Conservation (phyloP, 164 flowering plant genomes). For the Macadamia integrifolia region DNA sequence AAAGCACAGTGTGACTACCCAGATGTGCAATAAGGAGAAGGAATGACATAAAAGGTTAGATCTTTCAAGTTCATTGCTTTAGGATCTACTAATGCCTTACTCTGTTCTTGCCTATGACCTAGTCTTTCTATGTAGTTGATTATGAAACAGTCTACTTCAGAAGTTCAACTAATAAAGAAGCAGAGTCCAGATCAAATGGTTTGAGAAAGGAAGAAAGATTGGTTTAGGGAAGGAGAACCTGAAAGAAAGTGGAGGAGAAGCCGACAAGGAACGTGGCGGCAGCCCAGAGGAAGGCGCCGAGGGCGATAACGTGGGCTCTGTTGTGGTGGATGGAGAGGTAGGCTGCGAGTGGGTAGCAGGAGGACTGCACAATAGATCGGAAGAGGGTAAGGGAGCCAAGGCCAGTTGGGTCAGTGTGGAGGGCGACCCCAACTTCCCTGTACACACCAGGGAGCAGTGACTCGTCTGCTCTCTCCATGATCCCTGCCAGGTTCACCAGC, state of each 20-base stretch:
- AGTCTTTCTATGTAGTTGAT: no score
- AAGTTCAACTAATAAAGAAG: no score
- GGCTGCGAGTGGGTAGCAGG: slow-evolving; percentile 72
- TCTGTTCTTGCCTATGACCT: no score
- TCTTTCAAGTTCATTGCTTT: no score
- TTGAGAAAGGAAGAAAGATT: no score
- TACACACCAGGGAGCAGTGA: slow-evolving; percentile 79
- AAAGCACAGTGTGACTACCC: no score
- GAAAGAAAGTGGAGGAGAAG: slow-evolving; percentile 61
- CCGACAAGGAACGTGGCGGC: slow-evolving; percentile 92
- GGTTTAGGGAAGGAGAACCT: slow-evolving; percentile 28
- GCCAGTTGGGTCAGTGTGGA: slow-evolving; percentile 70
- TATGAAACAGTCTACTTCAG: no score
- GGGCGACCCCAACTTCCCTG: slow-evolving; percentile 75
- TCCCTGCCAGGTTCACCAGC: slow-evolving; percentile 74
- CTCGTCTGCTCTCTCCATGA: slow-evolving; percentile 90
- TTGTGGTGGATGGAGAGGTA: slow-evolving; percentile 67
- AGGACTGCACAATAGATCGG: slow-evolving; percentile 71
- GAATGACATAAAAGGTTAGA: no score
- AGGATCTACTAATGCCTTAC: no score
- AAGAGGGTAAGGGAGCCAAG: slow-evolving; percentile 73
- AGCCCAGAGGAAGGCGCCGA: slow-evolving; percentile 86
- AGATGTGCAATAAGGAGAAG: no score
- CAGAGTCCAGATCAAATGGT: no score
- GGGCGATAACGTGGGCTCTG: slow-evolving; percentile 75